Base-by-base conservation (phyloP, 352 stramenopile genomes). In the Lagenidium sp. region DNA sequence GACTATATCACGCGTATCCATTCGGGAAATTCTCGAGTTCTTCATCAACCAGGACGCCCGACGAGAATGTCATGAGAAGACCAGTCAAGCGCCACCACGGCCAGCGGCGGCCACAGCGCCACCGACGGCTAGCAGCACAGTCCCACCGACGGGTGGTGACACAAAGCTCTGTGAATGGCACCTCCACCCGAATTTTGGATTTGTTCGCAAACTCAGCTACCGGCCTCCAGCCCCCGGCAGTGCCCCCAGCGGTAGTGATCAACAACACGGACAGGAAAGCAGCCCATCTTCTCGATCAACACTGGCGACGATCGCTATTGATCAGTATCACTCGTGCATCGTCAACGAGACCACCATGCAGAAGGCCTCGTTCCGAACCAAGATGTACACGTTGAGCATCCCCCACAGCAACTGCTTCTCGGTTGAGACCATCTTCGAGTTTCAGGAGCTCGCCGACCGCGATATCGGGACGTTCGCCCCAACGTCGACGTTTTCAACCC, bases 341-440 rank as follows among this genome's bases (percentile, higher is more conserved):
- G 46, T 80, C 13, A 57, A 76, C 16, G 58, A 63, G n/a, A 59
- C 59, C 20, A 31, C 29, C 21, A 47, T 65, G 32, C 58, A 65
- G 6, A 76, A 68, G 35, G 59, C 54, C 10, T 51, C 53, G 15
- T 64, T 82, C 41, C 66, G 63, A 6, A 70, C 54, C 36, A 85
- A 85, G 60, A 58, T 81, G 11, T 85, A 76, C 53, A 76, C 64
- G 6, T 63, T 82, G 29, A 78, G 69, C 34, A 70, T 81, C 20
- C 72, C 69, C 0, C 72, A 68, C 36, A 82, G 67, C 55, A 82
- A 85, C 42, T 74, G 64, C 31, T 80, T 81, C 26, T 85, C 72
- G 2, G 59, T 82, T 25, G 72, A 85, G 47, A 65, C 64, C 5
- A 41, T 79, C 15, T 55, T 82, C 20, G 69, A 85, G 36, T 48